phyloP scores from a whole-genome alignment of 257 asterid species.

The Linderniella brevidens region DNA sequence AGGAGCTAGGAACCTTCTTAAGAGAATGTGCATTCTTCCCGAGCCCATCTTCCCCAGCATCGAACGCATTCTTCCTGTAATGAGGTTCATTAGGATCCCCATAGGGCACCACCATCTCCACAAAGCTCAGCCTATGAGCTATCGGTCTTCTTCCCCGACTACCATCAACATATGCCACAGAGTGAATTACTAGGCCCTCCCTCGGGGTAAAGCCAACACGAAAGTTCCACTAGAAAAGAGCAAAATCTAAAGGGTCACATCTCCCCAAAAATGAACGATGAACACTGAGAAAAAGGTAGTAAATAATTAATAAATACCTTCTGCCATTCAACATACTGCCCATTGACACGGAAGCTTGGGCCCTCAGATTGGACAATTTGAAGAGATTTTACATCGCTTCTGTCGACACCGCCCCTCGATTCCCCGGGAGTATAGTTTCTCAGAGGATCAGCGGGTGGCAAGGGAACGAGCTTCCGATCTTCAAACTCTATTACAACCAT shows the following conservation, averaged over 20 bases:
- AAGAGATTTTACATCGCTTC: conserved; percentile 88
- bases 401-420: conserved; percentile 89
- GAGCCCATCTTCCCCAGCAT: conserved; percentile 99
- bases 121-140: conserved; percentile 95
- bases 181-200: conserved; percentile 92
- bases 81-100: conserved; percentile 99
- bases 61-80: conserved; percentile 92
- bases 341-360: conserved; percentile 83
- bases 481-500: conserved; percentile 88
- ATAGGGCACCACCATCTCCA: conserved; percentile 98
- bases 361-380: conserved; percentile 89
- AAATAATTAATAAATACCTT: conserved; percentile 42
- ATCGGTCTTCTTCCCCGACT: conserved; percentile 91
- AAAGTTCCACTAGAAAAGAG: conserved; percentile 74
- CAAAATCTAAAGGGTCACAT: conserved; percentile 1
- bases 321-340: conserved; percentile 90
- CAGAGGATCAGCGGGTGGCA: conserved; percentile 91
- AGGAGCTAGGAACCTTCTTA: conserved; percentile 40
- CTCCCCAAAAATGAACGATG: too few species aligned
- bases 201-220: conserved; percentile 94
- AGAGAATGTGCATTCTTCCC: conserved; percentile 97
- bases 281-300: too few species aligned
- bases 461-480: conserved; percentile 85
- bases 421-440: conserved; percentile 90
- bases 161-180: conserved; percentile 95